These are phyloP conservation scores for Fusarium pseudograminearum DNA, from an alignment of 2,329 filamentous ascomycete genomes.

Conservation along the genomic window DNA sequence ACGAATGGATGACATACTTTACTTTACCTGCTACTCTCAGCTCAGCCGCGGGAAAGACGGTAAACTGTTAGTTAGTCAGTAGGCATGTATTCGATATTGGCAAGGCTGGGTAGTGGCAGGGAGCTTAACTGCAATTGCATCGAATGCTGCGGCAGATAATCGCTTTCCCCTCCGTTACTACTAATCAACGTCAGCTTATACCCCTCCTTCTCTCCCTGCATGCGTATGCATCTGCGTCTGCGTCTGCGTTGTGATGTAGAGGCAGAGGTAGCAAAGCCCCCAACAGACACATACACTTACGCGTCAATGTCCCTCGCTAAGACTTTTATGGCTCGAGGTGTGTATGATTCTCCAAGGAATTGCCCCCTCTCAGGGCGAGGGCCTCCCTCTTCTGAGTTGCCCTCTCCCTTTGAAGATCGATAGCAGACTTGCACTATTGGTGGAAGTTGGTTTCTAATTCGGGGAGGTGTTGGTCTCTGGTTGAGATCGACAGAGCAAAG, in stretches of 20 bases:
- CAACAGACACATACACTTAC: conserved; percentile 26
- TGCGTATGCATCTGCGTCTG: conserved; percentile 6
- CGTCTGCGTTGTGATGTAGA: neutral
- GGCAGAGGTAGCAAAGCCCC: neutral
- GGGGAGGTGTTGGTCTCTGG: conserved; percentile 4
- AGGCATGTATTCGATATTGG: conserved; percentile 1
- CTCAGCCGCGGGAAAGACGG: conserved; percentile 3
- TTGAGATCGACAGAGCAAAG: neutral
- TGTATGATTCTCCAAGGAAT: neutral
- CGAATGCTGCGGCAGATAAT: neutral
- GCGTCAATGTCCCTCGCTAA: conserved; percentile 24
- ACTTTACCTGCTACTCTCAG: neutral
- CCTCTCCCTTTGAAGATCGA: neutral
- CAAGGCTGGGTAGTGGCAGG: conserved; percentile 12
- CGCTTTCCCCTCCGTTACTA: neutral
- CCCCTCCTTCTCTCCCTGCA: conserved; percentile 4
- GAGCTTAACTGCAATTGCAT: conserved; percentile 6
- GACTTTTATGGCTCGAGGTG: conserved; percentile 5
- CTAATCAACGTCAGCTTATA: conserved; percentile 26
- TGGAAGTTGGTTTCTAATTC: conserved; percentile 24
- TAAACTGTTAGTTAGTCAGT: neutral
- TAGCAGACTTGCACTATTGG: conserved; percentile 23
- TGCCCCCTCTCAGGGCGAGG: neutral
- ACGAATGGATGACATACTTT: neutral
- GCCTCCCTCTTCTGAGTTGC: neutral